Evolutionary conservation across 129 eudicot genomes (phyloP), one percentile per base, ranked within the genome.

Genomic region (Centrapalus pauciflorus): DNA sequence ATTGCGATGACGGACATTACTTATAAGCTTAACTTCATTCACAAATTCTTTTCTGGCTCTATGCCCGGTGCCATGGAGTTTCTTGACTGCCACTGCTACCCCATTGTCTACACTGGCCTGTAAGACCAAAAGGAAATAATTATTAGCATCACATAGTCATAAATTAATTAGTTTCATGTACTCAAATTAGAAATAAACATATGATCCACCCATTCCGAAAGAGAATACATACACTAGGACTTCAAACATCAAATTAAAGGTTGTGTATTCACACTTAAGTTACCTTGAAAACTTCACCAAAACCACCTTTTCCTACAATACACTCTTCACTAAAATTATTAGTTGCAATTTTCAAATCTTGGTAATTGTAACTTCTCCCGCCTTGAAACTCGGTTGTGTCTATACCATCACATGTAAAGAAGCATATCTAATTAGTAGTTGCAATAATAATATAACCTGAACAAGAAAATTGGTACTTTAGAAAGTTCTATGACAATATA

Each of bases 1-100:
- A 64, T 86, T 86, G 8, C 86, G 81, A 25, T 86, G 94, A 46
- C 78, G 94, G 46, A 82, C 85, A 50, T 82, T 82, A 38, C 94
- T 73, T 55, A 77, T 77, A 50, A 82, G 94, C 77, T 73, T 67
- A 16, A 82, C 81, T 80, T 86, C 94, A 32, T 62, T 80, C 40
- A 77, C 82, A 20, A 86, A 86, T 25, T 82, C 86, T 45, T 55
- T 66, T 12, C 82, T 81, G 11, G 77, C 77, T 64, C 72, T 71
- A 49, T 67, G 43, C 57, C 51, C 59, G 21, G 48, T n/a, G n/a
- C n/a, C 70, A 49, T 58, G 33, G 17, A 84, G 75, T 29, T 51
- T 84, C 77, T 84, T 84, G 37, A 84, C 84, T 14, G 90, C 90
- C 20, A 84, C 82, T 41, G 81, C 20, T 20, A 33, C 62, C 50